Base-by-base conservation (phyloP, 1,284 basidiomycete species). In the Heterobasidion parviporum region DNA sequence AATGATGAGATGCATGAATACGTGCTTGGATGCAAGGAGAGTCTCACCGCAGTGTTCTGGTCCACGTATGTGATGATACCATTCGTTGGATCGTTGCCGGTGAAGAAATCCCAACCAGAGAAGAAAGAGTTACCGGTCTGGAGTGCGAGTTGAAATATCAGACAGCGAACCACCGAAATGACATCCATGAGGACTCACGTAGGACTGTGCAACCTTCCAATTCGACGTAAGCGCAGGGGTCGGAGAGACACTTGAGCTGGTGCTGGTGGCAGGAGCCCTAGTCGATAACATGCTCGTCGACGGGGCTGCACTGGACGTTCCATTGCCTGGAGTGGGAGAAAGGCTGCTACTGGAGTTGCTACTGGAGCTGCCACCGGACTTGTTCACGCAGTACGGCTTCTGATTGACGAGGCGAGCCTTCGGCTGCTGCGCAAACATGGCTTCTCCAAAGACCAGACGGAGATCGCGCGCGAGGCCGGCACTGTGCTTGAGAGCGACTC, bases 21-120 rank as follows among this genome's bases (percentile, higher is more conserved):
- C 26, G 26, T 26, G 26, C 26, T 26, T 26, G 4, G 4, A 26
- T 26, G 26, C 26, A 26, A 26, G 4, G 26, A 26, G 26, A 26
- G 26, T 26, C 26, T 26, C 26, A 26, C 26, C 26, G 26, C 26
- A 26, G 26, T 26, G 26, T 26, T 26, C 26, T 26, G 26, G 26
- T 26, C 26, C 26, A 26, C 26, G 26, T 26, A 26, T 26, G 26
- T 26, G 26, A 26, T 26, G 26, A 26, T 26, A 64, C 93, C 94
- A 67, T 89, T 74, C 0, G 92, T 97, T 0, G 94, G 90, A 72
- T 96, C 94, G 1, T 73, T 62, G 53, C 64, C 73, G 15, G 75
- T 78, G 71, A 80, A 91, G 70, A 94, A 95, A 62, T 79, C 67
- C 87, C 88, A 95, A 54, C 83, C 83, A 65, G 87, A 73, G 63